These are phyloP conservation scores for Epichloe scottii DNA, from an alignment of 2,329 filamentous ascomycete species.

Conservation along the genomic window DNA sequence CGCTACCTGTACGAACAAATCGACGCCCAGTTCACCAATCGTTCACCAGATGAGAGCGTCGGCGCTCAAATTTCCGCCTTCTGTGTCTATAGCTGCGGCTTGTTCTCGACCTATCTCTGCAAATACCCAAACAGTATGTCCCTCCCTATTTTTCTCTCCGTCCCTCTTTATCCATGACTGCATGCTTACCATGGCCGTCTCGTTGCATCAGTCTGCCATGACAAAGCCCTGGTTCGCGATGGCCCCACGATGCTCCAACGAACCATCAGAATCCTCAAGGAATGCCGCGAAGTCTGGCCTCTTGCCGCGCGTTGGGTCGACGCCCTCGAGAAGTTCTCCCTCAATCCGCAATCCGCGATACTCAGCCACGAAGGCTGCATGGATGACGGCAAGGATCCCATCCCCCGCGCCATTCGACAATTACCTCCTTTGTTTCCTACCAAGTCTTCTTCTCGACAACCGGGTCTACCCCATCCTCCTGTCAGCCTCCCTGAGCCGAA, in stretches of 20 bases:
- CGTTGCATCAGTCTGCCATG: constrained; percentile 27
- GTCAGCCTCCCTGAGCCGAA: constrained; percentile 9
- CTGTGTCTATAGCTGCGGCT: constrained; percentile 41
- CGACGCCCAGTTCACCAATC: constrained; percentile 35
- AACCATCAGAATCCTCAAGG: constrained; percentile 31
- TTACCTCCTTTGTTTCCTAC: constrained; percentile 6
- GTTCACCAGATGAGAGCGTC: constrained; percentile 33
- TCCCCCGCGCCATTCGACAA: constrained; percentile 14
- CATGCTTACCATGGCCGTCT: neutral
- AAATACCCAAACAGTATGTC: constrained; percentile 36
- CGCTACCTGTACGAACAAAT: constrained; percentile 35
- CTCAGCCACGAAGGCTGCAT: constrained; percentile 33
- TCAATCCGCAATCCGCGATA: constrained; percentile 27
- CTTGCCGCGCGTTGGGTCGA: constrained; percentile 40
- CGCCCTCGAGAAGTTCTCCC: constrained; percentile 33
- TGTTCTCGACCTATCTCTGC: constrained; percentile 38
- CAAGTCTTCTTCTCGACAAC: neutral
- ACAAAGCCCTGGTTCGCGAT: constrained; percentile 24
- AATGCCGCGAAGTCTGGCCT: constrained; percentile 39
- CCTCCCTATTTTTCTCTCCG: neutral
- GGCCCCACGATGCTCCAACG: constrained; percentile 34
- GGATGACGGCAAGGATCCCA: constrained; percentile 32
- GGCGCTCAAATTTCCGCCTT: constrained; percentile 43
- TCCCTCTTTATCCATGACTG: neutral
- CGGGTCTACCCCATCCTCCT: constrained; percentile 1